Conservation (phyloP, 208 protist genomes). For the Leishmania tropica region DNA sequence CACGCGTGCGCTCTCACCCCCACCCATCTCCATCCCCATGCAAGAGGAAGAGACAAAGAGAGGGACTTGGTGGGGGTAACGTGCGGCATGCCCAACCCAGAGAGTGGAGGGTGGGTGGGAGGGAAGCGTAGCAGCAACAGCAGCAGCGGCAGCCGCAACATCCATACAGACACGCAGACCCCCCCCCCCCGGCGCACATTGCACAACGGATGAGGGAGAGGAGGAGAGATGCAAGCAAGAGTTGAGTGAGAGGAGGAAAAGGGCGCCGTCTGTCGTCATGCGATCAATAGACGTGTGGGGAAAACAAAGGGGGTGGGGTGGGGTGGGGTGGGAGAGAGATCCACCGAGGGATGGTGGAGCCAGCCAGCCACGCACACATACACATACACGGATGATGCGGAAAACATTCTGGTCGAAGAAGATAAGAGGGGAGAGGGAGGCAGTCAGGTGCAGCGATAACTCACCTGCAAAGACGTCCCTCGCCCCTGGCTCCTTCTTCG, state of each 20-base stretch:
- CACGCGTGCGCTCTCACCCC: background rate
- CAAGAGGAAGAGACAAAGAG: background rate
- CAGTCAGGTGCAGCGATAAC: background rate
- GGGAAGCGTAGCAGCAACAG: background rate
- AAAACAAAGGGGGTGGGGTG: background rate
- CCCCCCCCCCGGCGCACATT: background rate
- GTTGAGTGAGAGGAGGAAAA: background rate
- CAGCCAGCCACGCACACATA: background rate
- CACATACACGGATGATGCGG: background rate
- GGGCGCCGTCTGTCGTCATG: constrained; percentile 1
- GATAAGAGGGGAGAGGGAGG: background rate
- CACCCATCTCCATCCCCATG: too few relatives aligned
- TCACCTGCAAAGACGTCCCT: background rate
- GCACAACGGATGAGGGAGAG: background rate
- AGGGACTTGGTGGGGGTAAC: background rate
- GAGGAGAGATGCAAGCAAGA: background rate
- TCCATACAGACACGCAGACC: background rate
- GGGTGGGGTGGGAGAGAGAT: background rate
- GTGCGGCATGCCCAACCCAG: background rate
- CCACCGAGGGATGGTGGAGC: background rate
- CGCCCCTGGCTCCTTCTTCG: background rate
- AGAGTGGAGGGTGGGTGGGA: background rate
- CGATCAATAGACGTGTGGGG: background rate
- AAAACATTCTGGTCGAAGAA: background rate
- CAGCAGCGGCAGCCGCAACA: background rate